These are phyloP conservation scores for Fusarium ambrosium DNA, from an alignment of 2,329 filamentous ascomycete species.

Conservation along the genomic window DNA sequence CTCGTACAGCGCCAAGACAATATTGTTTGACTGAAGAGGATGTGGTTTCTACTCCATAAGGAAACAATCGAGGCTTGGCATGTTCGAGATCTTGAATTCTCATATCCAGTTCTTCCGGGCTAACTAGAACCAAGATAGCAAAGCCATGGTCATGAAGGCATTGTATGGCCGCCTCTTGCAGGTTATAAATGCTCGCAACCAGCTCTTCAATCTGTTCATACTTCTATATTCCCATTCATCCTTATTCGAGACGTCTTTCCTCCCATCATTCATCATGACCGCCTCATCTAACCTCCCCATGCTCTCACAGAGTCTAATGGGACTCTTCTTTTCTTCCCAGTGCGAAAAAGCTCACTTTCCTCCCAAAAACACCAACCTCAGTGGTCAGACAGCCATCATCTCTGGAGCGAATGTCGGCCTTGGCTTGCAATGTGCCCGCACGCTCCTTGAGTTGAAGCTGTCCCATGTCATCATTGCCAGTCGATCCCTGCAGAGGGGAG, in stretches of 20 bases:
- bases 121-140: neutral
- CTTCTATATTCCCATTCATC: neutral
- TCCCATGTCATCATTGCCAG: constrained; percentile 60
- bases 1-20: neutral
- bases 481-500: constrained; percentile 52
- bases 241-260: neutral
- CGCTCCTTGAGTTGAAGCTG: constrained; percentile 55
- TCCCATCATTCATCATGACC: neutral
- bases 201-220: neutral
- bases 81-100: neutral
- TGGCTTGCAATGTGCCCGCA: constrained; percentile 58
- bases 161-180: neutral
- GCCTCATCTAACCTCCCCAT: neutral
- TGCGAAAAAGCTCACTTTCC: neutral
- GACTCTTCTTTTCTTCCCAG: neutral
- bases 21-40: neutral
- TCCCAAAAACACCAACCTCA: constrained; percentile 35
- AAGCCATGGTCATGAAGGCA: neutral
- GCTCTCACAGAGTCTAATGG: neutral
- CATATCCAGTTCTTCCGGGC: neutral
- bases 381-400: constrained; percentile 58
- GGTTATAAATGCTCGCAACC: neutral
- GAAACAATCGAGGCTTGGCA: neutral
- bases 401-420: constrained; percentile 63
- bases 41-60: neutral